Conservation (phyloP, 208 protist species). For the Leishmania amazonensis region DNA sequence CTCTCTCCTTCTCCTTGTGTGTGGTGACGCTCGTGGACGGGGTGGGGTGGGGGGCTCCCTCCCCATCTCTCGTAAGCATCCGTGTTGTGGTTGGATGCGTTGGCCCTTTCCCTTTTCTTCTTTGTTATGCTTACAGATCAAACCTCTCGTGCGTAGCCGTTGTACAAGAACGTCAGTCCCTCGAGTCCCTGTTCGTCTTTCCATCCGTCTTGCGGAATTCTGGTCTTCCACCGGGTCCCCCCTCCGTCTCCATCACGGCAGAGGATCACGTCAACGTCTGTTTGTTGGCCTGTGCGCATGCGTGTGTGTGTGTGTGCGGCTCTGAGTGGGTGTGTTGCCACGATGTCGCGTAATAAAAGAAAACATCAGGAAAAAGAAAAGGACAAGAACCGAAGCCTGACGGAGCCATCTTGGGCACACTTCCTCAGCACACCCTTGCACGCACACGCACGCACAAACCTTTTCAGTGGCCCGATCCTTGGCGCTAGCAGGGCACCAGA, state of each 20-base stretch:
- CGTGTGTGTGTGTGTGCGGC: background rate
- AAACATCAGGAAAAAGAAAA: background rate
- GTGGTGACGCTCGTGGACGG: background rate
- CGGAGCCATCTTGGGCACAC: background rate
- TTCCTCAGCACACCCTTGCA: background rate
- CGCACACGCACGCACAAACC: background rate
- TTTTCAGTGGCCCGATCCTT: background rate
- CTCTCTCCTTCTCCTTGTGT: background rate
- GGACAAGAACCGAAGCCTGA: background rate
- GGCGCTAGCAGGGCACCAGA: background rate
- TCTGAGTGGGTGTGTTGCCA: background rate
- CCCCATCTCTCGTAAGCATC: background rate
- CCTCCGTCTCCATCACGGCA: background rate
- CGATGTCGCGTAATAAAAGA: background rate
- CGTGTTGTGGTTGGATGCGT: background rate
- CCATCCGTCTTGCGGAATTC: background rate
- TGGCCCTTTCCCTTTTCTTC: background rate
- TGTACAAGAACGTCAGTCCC: background rate
- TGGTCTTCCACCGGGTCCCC: no score
- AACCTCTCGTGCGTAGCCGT: background rate
- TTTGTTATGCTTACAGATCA: background rate
- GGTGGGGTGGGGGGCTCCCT: background rate
- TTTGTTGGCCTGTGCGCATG: background rate
- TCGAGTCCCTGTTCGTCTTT: conserved; percentile 18
- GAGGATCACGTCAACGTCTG: background rate